Conservation (phyloP, 2,329 filamentous ascomycete species). For the Exophiala spinifera region DNA sequence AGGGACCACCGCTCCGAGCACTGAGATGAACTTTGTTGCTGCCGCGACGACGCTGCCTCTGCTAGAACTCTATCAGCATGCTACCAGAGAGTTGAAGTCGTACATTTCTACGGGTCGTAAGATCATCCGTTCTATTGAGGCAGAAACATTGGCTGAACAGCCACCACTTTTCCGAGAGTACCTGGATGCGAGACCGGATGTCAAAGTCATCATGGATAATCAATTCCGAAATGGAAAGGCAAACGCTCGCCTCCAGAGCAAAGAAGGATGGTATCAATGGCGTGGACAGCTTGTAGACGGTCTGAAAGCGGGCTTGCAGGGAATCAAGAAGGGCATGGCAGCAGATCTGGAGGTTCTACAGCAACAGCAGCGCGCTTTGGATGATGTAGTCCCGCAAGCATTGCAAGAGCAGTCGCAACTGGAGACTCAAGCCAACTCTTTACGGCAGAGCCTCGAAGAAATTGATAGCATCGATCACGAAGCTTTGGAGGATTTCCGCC, state of each 20-base stretch:
- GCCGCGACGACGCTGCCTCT: constrained; percentile 89
- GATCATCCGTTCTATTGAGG: constrained; percentile 87
- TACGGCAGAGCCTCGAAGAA: constrained; percentile 71
- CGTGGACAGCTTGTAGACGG: constrained; percentile 82
- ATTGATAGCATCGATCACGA: constrained; percentile 58
- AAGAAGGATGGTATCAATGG: constrained; percentile 98
- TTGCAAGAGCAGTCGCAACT: constrained; percentile 60
- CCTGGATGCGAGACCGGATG: constrained; percentile 75
- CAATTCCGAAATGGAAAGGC: constrained; percentile 98
- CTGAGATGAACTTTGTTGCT: constrained; percentile 54
- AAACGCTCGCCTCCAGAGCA: constrained; percentile 82
- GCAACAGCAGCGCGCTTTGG: constrained; percentile 66
- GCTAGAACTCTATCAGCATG: constrained; percentile 90
- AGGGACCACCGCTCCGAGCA: constrained; percentile 7
- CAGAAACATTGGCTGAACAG: constrained; percentile 83
- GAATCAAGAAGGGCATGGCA: constrained; percentile 73
- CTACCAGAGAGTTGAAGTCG: constrained; percentile 83
- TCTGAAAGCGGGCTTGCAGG: constrained; percentile 74
- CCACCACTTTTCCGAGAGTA: constrained; percentile 91
- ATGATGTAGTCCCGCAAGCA: constrained; percentile 64
- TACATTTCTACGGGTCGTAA: constrained; percentile 92
- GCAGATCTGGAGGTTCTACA: constrained; percentile 65
- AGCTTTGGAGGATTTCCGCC: constrained; percentile 71
- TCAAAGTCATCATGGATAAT: constrained; percentile 85
- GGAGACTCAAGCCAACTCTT: constrained; percentile 60